Evolutionary conservation across 192 early-diverging fungal genomes (phyloP).

Genomic region (Haplosporangium gracile): DNA sequence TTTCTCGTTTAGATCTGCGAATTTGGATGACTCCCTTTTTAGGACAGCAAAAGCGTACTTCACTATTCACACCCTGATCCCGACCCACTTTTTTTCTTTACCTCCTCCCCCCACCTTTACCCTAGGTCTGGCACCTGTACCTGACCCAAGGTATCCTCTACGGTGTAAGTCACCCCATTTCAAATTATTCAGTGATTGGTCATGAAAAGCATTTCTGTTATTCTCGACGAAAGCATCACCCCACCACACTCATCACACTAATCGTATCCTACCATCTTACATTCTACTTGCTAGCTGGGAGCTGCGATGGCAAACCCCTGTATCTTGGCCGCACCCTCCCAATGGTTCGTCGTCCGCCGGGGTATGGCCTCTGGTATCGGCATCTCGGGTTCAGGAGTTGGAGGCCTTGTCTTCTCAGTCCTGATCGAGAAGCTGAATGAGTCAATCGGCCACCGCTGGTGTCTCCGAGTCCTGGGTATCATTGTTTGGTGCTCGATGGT

Average conservation of each 20-base stretch:
- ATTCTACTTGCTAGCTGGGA: conserved; percentile 22
- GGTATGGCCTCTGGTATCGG: conserved; percentile 82
- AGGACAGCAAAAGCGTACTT: not conserved
- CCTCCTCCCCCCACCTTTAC: not conserved
- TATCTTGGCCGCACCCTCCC: conserved; percentile 68
- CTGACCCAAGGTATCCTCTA: conserved; percentile 61
- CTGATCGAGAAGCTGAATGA: conserved; percentile 70
- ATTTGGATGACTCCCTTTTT: not conserved
- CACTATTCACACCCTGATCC: not conserved
- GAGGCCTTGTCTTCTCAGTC: conserved; percentile 76
- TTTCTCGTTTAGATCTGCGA: not conserved
- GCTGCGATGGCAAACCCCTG: conserved; percentile 54
- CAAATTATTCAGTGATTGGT: not conserved
- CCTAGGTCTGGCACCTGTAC: conserved; percentile 61
- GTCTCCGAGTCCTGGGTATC: conserved; percentile 71
- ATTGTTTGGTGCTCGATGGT: conserved; percentile 67
- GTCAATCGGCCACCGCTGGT: conserved; percentile 70
- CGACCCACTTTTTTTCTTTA: not conserved
- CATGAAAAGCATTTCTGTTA: not conserved
- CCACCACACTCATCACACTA: not conserved
- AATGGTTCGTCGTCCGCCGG: conserved; percentile 77
- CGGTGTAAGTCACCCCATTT: conserved; percentile 41
- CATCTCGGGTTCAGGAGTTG: conserved; percentile 80
- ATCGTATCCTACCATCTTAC: not conserved
- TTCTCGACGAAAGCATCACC: not conserved